Evolutionary conservation across 768 basidiomycete genomes (phyloP).

Genomic region (Pulveroboletus sp.): DNA sequence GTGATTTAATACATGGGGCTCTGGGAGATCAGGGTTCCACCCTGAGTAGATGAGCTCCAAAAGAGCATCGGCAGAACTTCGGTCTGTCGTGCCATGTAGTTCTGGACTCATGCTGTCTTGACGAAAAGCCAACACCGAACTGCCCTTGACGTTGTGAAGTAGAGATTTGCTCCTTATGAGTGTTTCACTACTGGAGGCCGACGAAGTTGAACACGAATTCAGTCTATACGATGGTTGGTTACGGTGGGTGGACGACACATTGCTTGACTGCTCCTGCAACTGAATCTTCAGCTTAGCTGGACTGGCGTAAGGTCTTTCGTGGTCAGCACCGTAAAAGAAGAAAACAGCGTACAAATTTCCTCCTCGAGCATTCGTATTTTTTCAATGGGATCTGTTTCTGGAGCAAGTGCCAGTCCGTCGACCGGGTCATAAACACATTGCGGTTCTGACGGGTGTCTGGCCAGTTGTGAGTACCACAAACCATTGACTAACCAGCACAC

Average conservation of each 20-base stretch:
- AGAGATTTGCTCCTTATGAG: slow-evolving; percentile 6
- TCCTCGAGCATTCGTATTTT: slow-evolving; percentile 76
- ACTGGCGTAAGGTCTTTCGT: slow-evolving; percentile 12
- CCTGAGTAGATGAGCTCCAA: slow-evolving; percentile 71
- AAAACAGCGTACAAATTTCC: slow-evolving; percentile 58
- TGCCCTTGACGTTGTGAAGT: slow-evolving; percentile 1
- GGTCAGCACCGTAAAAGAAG: not conserved
- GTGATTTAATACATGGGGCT: slow-evolving; percentile 68
- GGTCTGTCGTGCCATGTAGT: slow-evolving; percentile 34
- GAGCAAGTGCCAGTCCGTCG: slow-evolving; percentile 73
- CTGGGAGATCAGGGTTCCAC: slow-evolving; percentile 85
- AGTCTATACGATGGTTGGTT: slow-evolving; percentile 18
- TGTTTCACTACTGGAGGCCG: slow-evolving; percentile 14
- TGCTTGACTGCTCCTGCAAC: slow-evolving; percentile 53
- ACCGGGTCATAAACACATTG: slow-evolving; percentile 86
- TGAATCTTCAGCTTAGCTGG: slow-evolving; percentile 63
- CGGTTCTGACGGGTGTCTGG: slow-evolving; percentile 80
- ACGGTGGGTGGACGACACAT: slow-evolving; percentile 19
- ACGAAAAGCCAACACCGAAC: slow-evolving; percentile 26
- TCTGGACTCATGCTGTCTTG: slow-evolving; percentile 54
- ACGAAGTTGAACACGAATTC: slow-evolving; percentile 23
- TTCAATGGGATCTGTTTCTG: slow-evolving; percentile 76
- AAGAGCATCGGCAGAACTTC: slow-evolving; percentile 48
- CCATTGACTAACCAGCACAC: slow-evolving; percentile 21
- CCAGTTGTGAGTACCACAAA: slow-evolving; percentile 7